Evolutionary conservation across 345 rosid genomes (phyloP).

Genomic region (Citrus hindsii): DNA sequence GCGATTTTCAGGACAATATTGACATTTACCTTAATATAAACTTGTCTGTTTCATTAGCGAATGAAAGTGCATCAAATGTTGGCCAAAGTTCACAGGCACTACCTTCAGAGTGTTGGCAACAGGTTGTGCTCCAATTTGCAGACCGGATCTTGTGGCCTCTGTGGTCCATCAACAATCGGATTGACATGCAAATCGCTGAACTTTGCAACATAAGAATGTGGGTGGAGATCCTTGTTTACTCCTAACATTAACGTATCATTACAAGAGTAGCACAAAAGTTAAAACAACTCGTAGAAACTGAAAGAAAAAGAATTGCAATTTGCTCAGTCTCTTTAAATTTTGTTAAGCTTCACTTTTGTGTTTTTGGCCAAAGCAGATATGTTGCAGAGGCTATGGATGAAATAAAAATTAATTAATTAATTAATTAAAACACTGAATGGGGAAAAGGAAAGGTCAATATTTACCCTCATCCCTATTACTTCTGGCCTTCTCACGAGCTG

Average conservation of each 20-base stretch:
- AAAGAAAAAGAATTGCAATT: not conserved
- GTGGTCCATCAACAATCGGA: conserved; percentile 86
- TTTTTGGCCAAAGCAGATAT: not conserved
- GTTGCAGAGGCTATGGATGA: not conserved
- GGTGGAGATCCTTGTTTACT: conserved; percentile 67
- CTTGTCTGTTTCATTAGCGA: conserved; percentile 73
- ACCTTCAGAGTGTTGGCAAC: conserved; percentile 64
- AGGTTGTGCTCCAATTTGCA: conserved; percentile 72
- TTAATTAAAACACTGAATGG: not conserved
- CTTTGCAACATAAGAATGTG: conserved; percentile 59
- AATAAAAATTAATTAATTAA: no score
- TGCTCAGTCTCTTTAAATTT: not conserved
- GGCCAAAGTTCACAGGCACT: conserved; percentile 53
- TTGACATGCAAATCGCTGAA: conserved; percentile 65
- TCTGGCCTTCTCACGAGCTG: conserved; percentile 61
- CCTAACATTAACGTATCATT: conserved; percentile 25
- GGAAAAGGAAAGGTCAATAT: no score
- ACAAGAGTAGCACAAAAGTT: not conserved
- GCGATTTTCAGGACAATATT: not conserved
- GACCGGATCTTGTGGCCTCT: conserved; percentile 75
- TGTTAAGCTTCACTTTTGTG: not conserved
- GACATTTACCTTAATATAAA: conserved; percentile 58
- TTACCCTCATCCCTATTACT: no score
- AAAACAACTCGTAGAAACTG: not conserved
- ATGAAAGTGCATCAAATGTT: conserved; percentile 73